Evolutionary conservation across 164 flowering plant genomes (phyloP), one percentile per base, ranked within the genome.

Genomic region (Litsea cubeba): DNA sequence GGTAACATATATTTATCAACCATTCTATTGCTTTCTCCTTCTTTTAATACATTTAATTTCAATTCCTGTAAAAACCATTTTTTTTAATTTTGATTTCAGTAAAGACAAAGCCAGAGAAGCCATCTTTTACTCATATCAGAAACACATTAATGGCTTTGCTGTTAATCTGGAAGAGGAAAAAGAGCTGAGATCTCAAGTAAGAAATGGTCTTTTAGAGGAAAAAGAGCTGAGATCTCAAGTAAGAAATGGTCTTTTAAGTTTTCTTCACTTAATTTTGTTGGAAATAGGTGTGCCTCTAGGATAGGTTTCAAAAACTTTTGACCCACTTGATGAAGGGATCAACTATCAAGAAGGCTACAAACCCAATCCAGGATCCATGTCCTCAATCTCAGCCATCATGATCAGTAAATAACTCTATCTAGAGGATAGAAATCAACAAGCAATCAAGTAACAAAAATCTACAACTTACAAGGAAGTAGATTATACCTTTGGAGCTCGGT

Each of bases 111-210:
- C 93, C 0, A 79, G 79, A 75, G 85, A 83, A 14, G 72, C 83
- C 5, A 84, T 90, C 20, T 81, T 88, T 22, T 85, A 90, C 79
- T 87, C 92, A 0, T 90, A 90, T 65, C 85, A 83, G 11, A 78
- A 72, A 40, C 62, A 81, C 65, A 86, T 89, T 68, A 89, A 90
- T 72, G 95, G 92, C 0, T 90, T 90, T 76, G 92, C 89, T 23
- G 95, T 91, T 6, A 70, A 69, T 14, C 89, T 89, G 3, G 89
- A 85, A n/a, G 90, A 90, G 62, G 87, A 87, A 70, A 90, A 87
- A 82, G 95, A 11, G 63, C 68, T 17, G 81, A 79, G 57, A 76
- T 90, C 49, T 76, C 87, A n/a, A 83, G 96, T 89, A 75, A 78
- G 81, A 46, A 32, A 24, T 24, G 25, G 25, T 24, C 25, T 24